phyloP scores from a whole-genome alignment of 2,329 filamentous ascomycete species.

The Corinectria fuckeliana region DNA sequence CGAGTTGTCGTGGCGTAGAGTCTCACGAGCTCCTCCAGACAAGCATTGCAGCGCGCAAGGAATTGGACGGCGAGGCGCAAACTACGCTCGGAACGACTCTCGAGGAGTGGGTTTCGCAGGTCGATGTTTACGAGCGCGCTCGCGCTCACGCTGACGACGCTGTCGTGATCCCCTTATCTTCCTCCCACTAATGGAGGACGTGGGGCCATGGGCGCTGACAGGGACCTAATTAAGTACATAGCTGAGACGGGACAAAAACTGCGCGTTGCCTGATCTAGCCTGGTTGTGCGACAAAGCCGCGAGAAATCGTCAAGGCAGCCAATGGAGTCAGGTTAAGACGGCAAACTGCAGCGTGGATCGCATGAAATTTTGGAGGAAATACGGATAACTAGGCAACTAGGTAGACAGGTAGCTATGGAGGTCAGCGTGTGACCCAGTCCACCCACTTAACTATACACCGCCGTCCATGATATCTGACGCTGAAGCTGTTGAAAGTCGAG shows the following conservation, averaged over 20 bases:
- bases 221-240: too few species aligned
- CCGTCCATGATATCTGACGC: not conserved
- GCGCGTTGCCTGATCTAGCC: slow-evolving; percentile 15
- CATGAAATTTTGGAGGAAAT: too few species aligned
- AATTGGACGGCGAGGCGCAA: not conserved
- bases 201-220: not conserved
- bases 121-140: not conserved
- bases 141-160: slow-evolving; percentile 20
- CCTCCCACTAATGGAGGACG: not conserved
- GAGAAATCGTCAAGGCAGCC: not conserved
- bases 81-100: not conserved
- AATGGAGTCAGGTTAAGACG: not conserved
- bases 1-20: not conserved
- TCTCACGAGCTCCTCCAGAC: not conserved
- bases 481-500: not conserved
- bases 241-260: slow-evolving; percentile 12
- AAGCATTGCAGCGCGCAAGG: not conserved
- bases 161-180: slow-evolving; percentile 9
- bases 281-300: not conserved
- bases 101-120: not conserved
- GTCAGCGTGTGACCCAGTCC: too few species aligned
- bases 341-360: not conserved
- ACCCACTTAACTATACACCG: not conserved
- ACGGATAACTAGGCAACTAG: too few species aligned
- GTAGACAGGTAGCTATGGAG: too few species aligned